These are phyloP conservation scores for Artomyces pyxidatus DNA, from an alignment of 768 basidiomycete species.

Conservation along the genomic window DNA sequence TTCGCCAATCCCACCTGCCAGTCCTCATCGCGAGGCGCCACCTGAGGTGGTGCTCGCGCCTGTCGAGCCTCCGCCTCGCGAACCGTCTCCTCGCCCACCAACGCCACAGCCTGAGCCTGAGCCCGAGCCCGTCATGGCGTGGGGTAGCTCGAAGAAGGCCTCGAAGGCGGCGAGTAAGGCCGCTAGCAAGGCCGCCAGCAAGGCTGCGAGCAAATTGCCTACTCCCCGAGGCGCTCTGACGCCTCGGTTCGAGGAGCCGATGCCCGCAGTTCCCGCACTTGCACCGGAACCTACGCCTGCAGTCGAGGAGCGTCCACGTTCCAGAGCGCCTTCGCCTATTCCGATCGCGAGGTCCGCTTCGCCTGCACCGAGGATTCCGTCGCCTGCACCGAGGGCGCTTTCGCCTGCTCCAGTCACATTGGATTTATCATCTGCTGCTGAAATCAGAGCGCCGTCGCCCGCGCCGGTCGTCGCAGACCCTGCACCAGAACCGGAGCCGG, in stretches of 20 bases:
- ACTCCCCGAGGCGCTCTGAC: conserved; percentile 10
- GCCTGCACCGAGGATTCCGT: neutral
- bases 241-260: conserved; percentile 5
- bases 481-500: neutral
- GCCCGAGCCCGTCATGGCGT: neutral
- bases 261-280: neutral
- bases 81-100: neutral
- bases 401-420: neutral
- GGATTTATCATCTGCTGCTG: neutral
- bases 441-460: neutral
- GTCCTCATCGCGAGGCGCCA: too few relatives aligned
- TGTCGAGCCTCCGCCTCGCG: conserved; percentile 5
- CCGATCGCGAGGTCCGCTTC: too few relatives aligned
- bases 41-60: neutral
- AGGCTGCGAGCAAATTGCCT: conserved; percentile 7
- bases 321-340: neutral
- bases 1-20: neutral
- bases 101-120: neutral
- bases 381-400: neutral
- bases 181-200: conserved; percentile 10
- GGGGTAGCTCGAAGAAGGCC: conserved; percentile 3
- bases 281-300: neutral
- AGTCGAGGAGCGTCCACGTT: neutral
- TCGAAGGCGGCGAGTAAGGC: conserved; percentile 11
- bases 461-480: neutral